A percentile compares a stretch with the other conserved stretches of the same genome.
phyloP scores from a whole-genome alignment of 169 alveolate genomes.

The Neospora caninum region DNA sequence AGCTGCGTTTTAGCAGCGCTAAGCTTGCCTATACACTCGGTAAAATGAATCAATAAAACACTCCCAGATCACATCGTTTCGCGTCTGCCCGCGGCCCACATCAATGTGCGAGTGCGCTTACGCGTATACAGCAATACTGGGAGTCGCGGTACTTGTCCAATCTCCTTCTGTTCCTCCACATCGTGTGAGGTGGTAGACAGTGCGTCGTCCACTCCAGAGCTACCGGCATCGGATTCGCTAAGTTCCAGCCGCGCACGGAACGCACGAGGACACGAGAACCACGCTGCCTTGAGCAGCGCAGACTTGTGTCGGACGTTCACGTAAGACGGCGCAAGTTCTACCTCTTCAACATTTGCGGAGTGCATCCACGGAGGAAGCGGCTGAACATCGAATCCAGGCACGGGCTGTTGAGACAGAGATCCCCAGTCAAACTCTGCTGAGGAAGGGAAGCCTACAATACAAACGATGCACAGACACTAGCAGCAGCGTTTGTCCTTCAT shows the following conservation, averaged over 20 bases:
- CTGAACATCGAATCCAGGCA: slow-evolving; percentile 15
- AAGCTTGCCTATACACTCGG: no score
- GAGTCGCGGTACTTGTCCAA: neutral
- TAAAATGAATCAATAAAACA: no score
- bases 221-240: neutral
- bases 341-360: neutral
- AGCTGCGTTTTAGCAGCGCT: no score
- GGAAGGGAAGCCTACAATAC: neutral
- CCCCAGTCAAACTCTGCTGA: slow-evolving; percentile 33
- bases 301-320: neutral
- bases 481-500: neutral
- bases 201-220: neutral
- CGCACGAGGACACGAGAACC: slow-evolving; percentile 10
- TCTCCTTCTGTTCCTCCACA: neutral
- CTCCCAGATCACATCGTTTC: no score
- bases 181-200: neutral
- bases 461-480: neutral
- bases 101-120: neutral
- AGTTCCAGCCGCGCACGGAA: neutral
- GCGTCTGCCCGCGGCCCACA: neutral
- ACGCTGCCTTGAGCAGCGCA: slow-evolving; percentile 3
- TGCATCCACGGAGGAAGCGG: slow-evolving; percentile 28
- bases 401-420: neutral
- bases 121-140: neutral
- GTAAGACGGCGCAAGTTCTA: slow-evolving; percentile 17